Evolutionary conservation across 352 stramenopile genomes (phyloP).

Genomic region (Phytophthora meadii): DNA sequence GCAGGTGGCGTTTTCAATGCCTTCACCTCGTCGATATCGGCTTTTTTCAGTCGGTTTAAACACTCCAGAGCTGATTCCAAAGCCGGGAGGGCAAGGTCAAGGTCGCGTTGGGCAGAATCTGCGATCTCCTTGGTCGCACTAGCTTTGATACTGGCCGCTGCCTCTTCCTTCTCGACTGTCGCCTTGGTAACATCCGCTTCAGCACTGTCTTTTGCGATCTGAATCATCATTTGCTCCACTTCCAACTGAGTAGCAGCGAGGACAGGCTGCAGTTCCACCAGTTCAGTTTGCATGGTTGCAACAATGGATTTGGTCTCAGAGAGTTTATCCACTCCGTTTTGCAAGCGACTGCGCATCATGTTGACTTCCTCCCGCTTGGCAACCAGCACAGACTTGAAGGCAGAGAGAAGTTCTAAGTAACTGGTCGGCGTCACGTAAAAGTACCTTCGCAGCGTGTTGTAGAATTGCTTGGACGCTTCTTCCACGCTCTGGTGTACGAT

Average conservation of each 20-base stretch:
- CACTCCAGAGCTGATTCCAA: conserved; percentile 89
- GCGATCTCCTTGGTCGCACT: conserved; percentile 91
- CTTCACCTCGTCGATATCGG: conserved; percentile 94
- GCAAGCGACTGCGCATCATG: conserved; percentile 82
- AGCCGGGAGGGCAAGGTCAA: conserved; percentile 88
- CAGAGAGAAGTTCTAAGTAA: conserved; percentile 93
- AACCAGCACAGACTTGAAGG: conserved; percentile 90
- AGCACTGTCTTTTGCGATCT: conserved; percentile 90
- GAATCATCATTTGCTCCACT: conserved; percentile 91
- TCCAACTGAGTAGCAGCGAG: conserved; percentile 80
- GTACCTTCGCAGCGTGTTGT: conserved; percentile 83
- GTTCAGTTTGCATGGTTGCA: conserved; percentile 85
- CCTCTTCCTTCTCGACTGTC: conserved; percentile 90
- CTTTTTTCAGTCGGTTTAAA: conserved; percentile 91
- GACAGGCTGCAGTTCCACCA: conserved; percentile 85
- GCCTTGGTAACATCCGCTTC: conserved; percentile 90
- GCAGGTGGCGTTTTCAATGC: conserved; percentile 90
- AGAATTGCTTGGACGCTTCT: conserved; percentile 85
- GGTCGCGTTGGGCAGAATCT: conserved; percentile 86
- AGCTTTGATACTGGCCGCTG: conserved; percentile 85
- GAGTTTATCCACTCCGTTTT: conserved; percentile 90
- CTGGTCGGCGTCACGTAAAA: conserved; percentile 95
- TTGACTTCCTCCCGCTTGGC: conserved; percentile 92
- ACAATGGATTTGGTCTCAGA: conserved; percentile 84
- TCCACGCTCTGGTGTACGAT: conserved; percentile 93